Percentiles rank a stretch among this genome's conserved stretches.
These are phyloP conservation scores for Xylaria sp. DNA, from an alignment of 2,329 filamentous ascomycete genomes.

Conservation along the genomic window DNA sequence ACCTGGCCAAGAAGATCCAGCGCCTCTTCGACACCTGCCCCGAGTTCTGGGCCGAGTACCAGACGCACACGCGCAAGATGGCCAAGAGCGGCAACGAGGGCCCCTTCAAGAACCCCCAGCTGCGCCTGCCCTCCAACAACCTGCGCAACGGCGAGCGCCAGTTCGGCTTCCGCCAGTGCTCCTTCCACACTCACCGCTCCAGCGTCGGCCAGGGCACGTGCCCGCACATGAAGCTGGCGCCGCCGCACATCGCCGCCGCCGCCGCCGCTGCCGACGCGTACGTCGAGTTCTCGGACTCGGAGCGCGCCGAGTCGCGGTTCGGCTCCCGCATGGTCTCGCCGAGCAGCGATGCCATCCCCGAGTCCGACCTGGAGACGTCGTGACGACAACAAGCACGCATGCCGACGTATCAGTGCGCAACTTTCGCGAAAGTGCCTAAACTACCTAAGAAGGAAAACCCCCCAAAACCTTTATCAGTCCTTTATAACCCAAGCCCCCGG, in stretches of 20 bases:
- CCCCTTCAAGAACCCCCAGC: slow-evolving; percentile 62
- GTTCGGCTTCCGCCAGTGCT: slow-evolving; percentile 64
- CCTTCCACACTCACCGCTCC: slow-evolving; percentile 61
- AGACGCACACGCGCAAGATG: slow-evolving; percentile 56
- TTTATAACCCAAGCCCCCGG: too few species aligned
- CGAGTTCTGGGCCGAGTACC: slow-evolving; percentile 54
- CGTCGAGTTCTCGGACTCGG: slow-evolving; percentile 30
- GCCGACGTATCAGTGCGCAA: too few species aligned
- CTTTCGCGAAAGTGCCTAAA: too few species aligned
- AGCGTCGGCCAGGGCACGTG: slow-evolving; percentile 57
- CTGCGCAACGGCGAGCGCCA: slow-evolving; percentile 59
- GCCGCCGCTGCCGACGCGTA: slow-evolving; percentile 32
- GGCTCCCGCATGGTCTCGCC: slow-evolving; percentile 26
- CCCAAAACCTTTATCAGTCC: too few species aligned
- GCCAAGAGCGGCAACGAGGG: slow-evolving; percentile 52
- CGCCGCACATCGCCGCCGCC: slow-evolving; percentile 23
- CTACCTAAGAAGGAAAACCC: too few species aligned
- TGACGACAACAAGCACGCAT: slow-evolving; percentile 1
- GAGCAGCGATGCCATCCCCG: slow-evolving; percentile 24
- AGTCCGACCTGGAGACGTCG: slow-evolving; percentile 20
- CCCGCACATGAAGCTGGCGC: slow-evolving; percentile 42
- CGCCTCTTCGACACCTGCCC: slow-evolving; percentile 48
- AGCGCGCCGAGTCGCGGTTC: slow-evolving; percentile 22
- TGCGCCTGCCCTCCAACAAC: slow-evolving; percentile 58
- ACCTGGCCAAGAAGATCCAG: slow-evolving; percentile 43